Conservation (phyloP, 495 filamentous ascomycete genomes). For the Penicillium nucicola region DNA sequence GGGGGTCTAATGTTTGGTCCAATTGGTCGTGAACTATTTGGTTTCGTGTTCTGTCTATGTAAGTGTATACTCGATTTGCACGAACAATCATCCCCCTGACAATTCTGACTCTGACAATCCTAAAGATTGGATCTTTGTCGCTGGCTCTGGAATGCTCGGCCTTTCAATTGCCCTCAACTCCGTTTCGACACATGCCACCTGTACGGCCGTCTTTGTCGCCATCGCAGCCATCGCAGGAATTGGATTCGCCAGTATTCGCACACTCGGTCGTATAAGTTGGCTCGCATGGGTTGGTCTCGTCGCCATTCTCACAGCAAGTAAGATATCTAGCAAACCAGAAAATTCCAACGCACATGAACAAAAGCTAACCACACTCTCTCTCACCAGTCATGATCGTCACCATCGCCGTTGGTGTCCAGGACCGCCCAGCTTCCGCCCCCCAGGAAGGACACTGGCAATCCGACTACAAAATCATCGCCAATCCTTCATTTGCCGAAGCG, state of each 20-base stretch:
- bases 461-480: conserved; percentile 30
- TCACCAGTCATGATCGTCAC: conserved; percentile 65
- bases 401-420: conserved; percentile 58
- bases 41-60: conserved; percentile 49
- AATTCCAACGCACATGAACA: no score
- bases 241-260: conserved; percentile 32
- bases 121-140: conserved; percentile 50
- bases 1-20: conserved; percentile 60
- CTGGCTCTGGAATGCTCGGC: conserved; percentile 54
- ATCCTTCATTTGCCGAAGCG: conserved; percentile 28
- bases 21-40: conserved; percentile 59
- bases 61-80: background rate
- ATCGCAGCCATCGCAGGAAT: conserved; percentile 34
- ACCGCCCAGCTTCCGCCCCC: conserved; percentile 36
- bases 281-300: conserved; percentile 38
- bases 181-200: conserved; percentile 59
- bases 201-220: conserved; percentile 50
- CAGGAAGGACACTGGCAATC: conserved; percentile 25
- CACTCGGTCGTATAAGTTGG: conserved; percentile 35
- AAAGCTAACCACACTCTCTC: conserved; percentile 13
- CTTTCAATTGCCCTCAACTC: conserved; percentile 69
- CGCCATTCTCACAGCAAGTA: conserved; percentile 37
- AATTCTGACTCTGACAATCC: conserved; percentile 54
- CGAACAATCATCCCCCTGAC: conserved; percentile 40
- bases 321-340: conserved; percentile 29